Conservation (phyloP, 164 flowering plant species). For the Liriodendron chinense region DNA sequence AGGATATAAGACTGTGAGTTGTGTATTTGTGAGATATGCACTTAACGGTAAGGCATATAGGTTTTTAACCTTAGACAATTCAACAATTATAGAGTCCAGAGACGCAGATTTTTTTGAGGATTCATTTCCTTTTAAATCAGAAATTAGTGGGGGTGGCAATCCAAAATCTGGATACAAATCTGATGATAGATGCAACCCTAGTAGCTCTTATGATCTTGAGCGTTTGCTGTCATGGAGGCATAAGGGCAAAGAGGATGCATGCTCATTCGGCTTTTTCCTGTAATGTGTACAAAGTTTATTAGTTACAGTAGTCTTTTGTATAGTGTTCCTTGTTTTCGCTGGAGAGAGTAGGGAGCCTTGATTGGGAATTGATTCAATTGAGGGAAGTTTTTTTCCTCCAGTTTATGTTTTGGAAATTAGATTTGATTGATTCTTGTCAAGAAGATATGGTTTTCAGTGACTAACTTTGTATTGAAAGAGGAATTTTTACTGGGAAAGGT, state of each 20-base stretch:
- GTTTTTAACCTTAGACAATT: too few relatives aligned
- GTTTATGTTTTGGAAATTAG: neutral
- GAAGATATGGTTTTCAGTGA: neutral
- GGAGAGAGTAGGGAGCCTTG: neutral
- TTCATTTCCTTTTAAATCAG: too few relatives aligned
- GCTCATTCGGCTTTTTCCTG: slow-evolving; percentile 12
- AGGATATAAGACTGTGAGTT: too few relatives aligned
- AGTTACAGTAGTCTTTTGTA: neutral
- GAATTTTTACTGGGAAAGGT: neutral
- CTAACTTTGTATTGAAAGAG: slow-evolving; percentile 6
- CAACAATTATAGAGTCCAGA: too few relatives aligned
- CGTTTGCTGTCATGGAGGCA: slow-evolving; percentile 12
- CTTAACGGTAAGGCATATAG: too few relatives aligned
- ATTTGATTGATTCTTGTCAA: neutral
- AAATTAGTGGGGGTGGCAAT: too few relatives aligned
- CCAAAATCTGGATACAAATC: too few relatives aligned
- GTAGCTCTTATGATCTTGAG: too few relatives aligned
- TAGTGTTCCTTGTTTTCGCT: slow-evolving; percentile 2
- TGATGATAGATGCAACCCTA: too few relatives aligned
- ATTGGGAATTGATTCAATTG: neutral
- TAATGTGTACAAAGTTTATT: slow-evolving; percentile 13
- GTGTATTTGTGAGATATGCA: too few relatives aligned
- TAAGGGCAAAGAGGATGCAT: slow-evolving; percentile 1
- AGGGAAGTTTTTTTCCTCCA: neutral
- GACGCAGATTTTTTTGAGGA: too few relatives aligned